Evolutionary conservation across 2,329 filamentous ascomycete species (phyloP).

Genomic region (Phyllosticta citribraziliensis): DNA sequence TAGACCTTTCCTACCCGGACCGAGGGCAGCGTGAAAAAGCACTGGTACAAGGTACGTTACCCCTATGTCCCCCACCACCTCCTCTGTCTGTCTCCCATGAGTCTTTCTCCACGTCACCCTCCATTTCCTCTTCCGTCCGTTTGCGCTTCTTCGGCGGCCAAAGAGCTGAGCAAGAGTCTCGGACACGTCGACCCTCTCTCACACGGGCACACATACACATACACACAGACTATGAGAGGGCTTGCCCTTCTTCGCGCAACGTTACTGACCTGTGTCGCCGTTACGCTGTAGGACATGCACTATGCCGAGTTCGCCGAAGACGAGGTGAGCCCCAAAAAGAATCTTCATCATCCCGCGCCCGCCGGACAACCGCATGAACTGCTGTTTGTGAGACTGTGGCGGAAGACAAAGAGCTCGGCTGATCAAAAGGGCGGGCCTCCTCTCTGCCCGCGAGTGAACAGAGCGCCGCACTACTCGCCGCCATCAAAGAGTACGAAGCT

Average conservation of each 20-base stretch:
- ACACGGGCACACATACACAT: slow-evolving; percentile 1
- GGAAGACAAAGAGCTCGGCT: neutral
- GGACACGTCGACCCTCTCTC: slow-evolving; percentile 1
- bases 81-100: neutral
- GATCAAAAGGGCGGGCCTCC: slow-evolving; percentile 3
- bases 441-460: slow-evolving; percentile 13
- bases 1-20: slow-evolving; percentile 87
- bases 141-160: neutral
- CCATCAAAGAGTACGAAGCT: slow-evolving; percentile 97
- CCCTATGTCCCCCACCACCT: neutral
- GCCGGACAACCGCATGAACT: slow-evolving; percentile 2
- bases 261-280: neutral
- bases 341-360: neutral
- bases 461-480: slow-evolving; percentile 72
- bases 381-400: slow-evolving; percentile 4
- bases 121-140: neutral
- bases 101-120: neutral
- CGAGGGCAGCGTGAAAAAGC: slow-evolving; percentile 97
- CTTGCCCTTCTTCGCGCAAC: neutral
- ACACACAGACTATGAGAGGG: neutral
- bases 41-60: slow-evolving; percentile 77
- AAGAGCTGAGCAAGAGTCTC: slow-evolving; percentile 2
- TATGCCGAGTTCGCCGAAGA: slow-evolving; percentile 98
- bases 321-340: slow-evolving; percentile 53
- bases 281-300: slow-evolving; percentile 73